These are phyloP conservation scores for Rosa persica DNA, from an alignment of 306 rosid species.

Conservation along the genomic window DNA sequence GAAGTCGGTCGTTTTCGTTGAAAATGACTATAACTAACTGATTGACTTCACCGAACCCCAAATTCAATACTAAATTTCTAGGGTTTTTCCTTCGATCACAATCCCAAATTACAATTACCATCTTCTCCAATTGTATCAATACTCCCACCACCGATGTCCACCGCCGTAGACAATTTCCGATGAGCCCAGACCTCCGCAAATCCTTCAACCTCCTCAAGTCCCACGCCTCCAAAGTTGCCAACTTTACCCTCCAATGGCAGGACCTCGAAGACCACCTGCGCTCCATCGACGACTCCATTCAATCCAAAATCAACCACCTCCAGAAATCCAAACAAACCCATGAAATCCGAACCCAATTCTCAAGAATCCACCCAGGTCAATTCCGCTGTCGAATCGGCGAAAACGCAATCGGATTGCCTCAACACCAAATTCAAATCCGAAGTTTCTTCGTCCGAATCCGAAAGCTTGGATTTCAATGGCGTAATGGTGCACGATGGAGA, in stretches of 20 bases:
- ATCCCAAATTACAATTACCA: not conserved
- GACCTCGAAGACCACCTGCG: constrained; percentile 39
- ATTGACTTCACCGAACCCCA: not conserved
- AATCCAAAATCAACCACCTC: constrained; percentile 19
- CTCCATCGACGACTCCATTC: constrained; percentile 30
- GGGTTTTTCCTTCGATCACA: not conserved
- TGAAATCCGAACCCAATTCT: not conserved
- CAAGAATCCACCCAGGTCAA: not conserved
- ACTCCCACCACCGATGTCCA: constrained; percentile 9
- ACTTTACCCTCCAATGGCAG: constrained; percentile 47
- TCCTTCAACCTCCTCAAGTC: constrained; percentile 42
- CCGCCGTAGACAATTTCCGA: constrained; percentile 5
- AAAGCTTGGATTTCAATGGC: constrained; percentile 9
- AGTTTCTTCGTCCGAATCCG: not conserved
- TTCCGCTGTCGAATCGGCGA: not conserved
- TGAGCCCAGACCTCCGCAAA: constrained; percentile 21
- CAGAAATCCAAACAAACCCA: constrained; percentile 2
- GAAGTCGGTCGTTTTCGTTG: no score
- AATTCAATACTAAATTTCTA: not conserved
- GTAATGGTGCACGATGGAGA: constrained; percentile 26
- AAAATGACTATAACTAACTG: not conserved
- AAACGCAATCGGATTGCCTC: no score
- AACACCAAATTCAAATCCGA: not conserved
- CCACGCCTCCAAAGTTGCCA: constrained; percentile 43
- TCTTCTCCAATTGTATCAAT: not conserved